These are phyloP conservation scores for Ichthyophthirius multifiliis DNA, from an alignment of 169 alveolate species.

Conservation along the genomic window DNA sequence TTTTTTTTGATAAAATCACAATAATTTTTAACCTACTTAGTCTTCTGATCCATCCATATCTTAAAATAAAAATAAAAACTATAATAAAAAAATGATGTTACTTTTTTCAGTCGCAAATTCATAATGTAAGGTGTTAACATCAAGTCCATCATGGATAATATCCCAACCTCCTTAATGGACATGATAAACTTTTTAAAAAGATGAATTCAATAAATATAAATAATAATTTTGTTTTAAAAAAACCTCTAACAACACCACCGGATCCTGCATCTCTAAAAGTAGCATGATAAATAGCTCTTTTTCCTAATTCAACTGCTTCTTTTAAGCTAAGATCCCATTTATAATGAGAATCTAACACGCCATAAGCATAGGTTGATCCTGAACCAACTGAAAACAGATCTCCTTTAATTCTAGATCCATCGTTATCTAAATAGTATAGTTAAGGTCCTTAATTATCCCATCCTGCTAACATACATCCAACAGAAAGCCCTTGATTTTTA, in stretches of 20 bases:
- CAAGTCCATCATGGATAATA: conserved; percentile 89
- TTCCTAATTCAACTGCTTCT: conserved; percentile 96
- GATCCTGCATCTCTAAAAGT: conserved; percentile 99
- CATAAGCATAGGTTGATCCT: conserved; percentile 98
- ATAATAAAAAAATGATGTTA: not conserved
- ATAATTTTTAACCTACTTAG: too few species aligned
- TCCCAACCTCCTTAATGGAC: conserved; percentile 94
- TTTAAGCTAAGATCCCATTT: conserved; percentile 92
- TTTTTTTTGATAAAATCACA: too few species aligned
- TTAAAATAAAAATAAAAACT: too few species aligned
- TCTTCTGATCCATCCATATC: too few species aligned
- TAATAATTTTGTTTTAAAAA: not conserved
- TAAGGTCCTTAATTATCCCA: conserved; percentile 91
- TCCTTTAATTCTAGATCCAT: conserved; percentile 91
- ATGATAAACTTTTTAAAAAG: conserved; percentile 83
- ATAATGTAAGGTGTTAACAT: conserved; percentile 89
- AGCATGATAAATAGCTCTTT: conserved; percentile 97
- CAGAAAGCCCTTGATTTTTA: conserved; percentile 98
- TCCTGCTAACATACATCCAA: conserved; percentile 94
- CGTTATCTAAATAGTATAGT: conserved; percentile 92
- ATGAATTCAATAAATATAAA: not conserved
- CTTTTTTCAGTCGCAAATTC: conserved; percentile 51
- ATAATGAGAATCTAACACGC: conserved; percentile 95
- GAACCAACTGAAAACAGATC: conserved; percentile 94
- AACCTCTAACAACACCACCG: conserved; percentile 96